Evolutionary conservation across 345 rosid species (phyloP).

Genomic region (Zanthoxylum bungeanum): DNA sequence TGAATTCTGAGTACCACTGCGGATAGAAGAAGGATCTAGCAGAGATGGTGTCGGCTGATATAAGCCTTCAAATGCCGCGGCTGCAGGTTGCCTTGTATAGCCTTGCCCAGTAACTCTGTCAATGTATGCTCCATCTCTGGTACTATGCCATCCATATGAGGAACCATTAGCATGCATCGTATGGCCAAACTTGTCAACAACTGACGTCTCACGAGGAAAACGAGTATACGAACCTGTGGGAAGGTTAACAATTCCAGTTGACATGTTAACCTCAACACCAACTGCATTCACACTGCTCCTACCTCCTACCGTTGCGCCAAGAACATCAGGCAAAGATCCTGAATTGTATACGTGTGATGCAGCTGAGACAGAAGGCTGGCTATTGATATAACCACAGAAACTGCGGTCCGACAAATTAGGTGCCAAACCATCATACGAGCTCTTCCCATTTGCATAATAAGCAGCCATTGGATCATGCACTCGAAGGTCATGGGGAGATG

Average conservation of each 20-base stretch:
- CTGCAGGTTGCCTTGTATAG: constrained; percentile 25
- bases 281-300: constrained; percentile 14
- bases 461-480: constrained; percentile 38
- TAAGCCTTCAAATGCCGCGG: constrained; percentile 20
- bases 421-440: constrained; percentile 20
- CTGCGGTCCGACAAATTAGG: constrained; percentile 32
- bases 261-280: constrained; percentile 13
- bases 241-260: constrained; percentile 15
- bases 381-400: constrained; percentile 37
- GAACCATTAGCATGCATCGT: constrained; percentile 17
- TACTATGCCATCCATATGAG: constrained; percentile 24
- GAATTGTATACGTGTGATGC: constrained; percentile 32
- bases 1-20: constrained; percentile 19
- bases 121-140: constrained; percentile 12
- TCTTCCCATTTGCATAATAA: constrained; percentile 22
- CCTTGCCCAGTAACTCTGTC: constrained; percentile 28
- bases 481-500: constrained; percentile 31
- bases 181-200: too few relatives aligned
- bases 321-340: constrained; percentile 34
- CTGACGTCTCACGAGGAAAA: constrained; percentile 22
- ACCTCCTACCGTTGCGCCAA: constrained; percentile 18
- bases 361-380: constrained; percentile 37
- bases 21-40: constrained; percentile 21
- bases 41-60: constrained; percentile 38
- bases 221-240: constrained; percentile 36